These are phyloP conservation scores for Alternaria rosae DNA, from an alignment of 2,329 filamentous ascomycete genomes.

Conservation along the genomic window DNA sequence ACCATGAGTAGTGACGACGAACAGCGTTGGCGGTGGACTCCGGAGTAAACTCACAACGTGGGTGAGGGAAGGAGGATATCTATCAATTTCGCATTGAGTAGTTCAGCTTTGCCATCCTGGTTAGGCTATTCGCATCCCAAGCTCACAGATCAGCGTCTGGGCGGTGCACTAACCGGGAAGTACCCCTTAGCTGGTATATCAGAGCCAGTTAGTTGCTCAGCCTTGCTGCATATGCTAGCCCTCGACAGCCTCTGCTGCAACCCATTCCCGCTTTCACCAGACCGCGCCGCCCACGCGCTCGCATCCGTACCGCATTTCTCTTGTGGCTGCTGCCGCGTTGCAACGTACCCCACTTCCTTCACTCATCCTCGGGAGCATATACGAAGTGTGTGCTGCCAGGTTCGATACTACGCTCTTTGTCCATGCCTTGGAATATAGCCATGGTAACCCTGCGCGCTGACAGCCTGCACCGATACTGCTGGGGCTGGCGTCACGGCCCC, in stretches of 20 bases:
- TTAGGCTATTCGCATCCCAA: conserved; percentile 21
- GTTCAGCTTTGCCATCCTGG: conserved; percentile 3
- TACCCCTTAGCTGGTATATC: conserved; percentile 19
- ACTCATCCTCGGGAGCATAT: not conserved
- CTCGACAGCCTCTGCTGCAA: conserved; percentile 26
- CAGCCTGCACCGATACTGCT: conserved; percentile 19
- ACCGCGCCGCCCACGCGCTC: not conserved
- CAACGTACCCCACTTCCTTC: conserved; percentile 34
- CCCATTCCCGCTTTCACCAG: conserved; percentile 2
- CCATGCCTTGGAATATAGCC: conserved; percentile 2
- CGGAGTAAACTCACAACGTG: conserved; percentile 6
- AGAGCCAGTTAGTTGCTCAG: conserved; percentile 29
- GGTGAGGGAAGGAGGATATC: conserved; percentile 27
- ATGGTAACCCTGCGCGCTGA: conserved; percentile 10
- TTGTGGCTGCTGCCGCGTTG: conserved; percentile 34
- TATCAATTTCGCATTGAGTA: conserved; percentile 24
- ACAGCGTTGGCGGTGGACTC: conserved; percentile 2
- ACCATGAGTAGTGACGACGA: conserved; percentile 1
- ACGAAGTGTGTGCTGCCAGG: not conserved
- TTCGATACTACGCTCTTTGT: conserved; percentile 17
- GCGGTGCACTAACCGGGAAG: conserved; percentile 14
- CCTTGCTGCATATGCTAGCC: conserved; percentile 33
- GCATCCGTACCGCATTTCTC: conserved; percentile 7
- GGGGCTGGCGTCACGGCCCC: conserved; percentile 8
- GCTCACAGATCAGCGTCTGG: conserved; percentile 9